A percentile compares a stretch with the other conserved stretches of the same genome.
These are phyloP conservation scores for Whalleya microplaca DNA, from an alignment of 2,329 filamentous ascomycete genomes.

Conservation along the genomic window DNA sequence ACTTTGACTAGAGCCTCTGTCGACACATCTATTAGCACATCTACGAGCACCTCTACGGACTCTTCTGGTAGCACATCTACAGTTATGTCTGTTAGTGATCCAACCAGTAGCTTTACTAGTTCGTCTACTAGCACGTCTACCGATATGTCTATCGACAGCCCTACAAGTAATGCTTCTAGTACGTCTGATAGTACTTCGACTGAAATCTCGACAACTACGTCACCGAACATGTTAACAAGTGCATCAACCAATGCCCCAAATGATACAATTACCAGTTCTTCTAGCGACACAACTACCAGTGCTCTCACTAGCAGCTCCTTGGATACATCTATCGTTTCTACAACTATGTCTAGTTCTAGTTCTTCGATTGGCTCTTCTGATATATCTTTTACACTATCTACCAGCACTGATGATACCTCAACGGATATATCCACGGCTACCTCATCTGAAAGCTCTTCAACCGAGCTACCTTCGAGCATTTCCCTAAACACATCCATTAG, in stretches of 20 bases:
- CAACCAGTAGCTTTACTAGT: background rate
- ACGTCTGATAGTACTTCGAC: background rate
- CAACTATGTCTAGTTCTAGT: background rate
- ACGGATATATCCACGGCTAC: background rate
- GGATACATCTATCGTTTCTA: background rate
- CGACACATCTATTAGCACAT: background rate
- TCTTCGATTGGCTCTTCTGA: background rate
- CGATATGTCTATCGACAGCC: background rate
- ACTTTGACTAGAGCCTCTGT: background rate
- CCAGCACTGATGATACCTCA: background rate
- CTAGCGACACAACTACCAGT: background rate
- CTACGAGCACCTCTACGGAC: background rate
- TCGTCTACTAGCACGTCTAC: background rate
- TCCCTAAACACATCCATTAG: background rate
- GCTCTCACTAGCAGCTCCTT: background rate
- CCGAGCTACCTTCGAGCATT: background rate
- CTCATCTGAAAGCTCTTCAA: background rate
- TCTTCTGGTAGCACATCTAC: background rate
- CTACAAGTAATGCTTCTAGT: background rate
- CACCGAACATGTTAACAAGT: background rate
- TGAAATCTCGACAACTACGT: background rate
- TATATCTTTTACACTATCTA: background rate
- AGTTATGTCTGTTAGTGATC: background rate
- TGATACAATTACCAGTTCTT: background rate
- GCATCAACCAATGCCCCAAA: background rate